Base-by-base conservation (phyloP, 345 rosid genomes). In the Litchi chinensis region DNA sequence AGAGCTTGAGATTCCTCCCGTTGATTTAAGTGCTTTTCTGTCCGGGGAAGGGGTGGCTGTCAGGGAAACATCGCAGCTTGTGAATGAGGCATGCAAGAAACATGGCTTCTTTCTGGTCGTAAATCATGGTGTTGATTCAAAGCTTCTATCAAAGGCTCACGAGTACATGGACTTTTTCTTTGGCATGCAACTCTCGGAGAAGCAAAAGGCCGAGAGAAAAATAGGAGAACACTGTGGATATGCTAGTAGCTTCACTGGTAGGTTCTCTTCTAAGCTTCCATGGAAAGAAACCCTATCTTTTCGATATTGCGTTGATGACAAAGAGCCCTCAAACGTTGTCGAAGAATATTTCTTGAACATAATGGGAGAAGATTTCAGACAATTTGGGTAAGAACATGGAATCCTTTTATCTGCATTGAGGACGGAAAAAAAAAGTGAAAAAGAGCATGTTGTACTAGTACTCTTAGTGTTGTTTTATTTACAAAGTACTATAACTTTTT, bases 271-370 rank as follows among this genome's bases (percentile, higher is more conserved):
- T 15, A 95, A 90, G 79, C 92, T 95, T 75, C 99, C 99, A 0
- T 95, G 98, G 99, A 95, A 95, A 69, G 99, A 95, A 82, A 95
- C 99, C 0, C 84, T 95, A 10, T 90, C 99, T 50, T 91, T 95
- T 85, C 69, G 81, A 40, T 90, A 84, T 70, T 86, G 83, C 1
- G 90, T 82, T 0, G 91, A 83, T 43, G 90, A 84, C 54, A 64
- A 75, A 15, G 41, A 64, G 19, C 19, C 81, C 5, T 32, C 60
- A 8, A 83, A 77, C 21, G 67, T 74, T 11, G 80, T 95, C 19
- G 66, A 87, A 76, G 85, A 91, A 37, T 95, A 91, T 80, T 82
- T 92, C 69, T 68, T 48, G 26, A 48, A 82, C 26, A 66, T 22
- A 76, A 82, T 93, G 93, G 99, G 99, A 7, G 87, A 81, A 60